phyloP scores from a whole-genome alignment of 2,329 filamentous ascomycete genomes.

The Fulvia fulva region DNA sequence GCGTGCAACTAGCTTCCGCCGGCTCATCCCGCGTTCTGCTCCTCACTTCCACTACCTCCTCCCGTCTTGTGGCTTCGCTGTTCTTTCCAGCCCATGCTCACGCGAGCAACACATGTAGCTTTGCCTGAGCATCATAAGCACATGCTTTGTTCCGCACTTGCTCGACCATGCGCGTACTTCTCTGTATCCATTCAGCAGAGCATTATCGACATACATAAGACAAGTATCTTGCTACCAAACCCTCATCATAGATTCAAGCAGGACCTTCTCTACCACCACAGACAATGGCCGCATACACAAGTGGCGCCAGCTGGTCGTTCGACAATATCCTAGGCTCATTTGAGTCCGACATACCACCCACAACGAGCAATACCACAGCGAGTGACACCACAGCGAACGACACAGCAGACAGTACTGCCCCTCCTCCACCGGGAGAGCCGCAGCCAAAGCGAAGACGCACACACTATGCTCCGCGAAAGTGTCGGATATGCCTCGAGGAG shows the following conservation, averaged over 20 bases:
- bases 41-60: background rate
- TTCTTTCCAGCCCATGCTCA: too few species aligned
- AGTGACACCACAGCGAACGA: background rate
- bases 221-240: background rate
- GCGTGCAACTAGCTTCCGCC: background rate
- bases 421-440: constrained; percentile 16
- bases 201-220: background rate
- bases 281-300: constrained; percentile 41
- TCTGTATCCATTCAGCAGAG: background rate
- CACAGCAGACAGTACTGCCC: constrained; percentile 11
- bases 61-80: background rate
- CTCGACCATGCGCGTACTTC: background rate
- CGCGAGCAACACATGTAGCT: too few species aligned
- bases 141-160: background rate
- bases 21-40: background rate
- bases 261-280: background rate
- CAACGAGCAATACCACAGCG: background rate
- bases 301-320: constrained; percentile 45
- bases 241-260: constrained; percentile 4
- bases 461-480: constrained; percentile 69
- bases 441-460: constrained; percentile 31
- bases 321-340: constrained; percentile 40
- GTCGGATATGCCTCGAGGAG: constrained; percentile 83
- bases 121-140: too few species aligned
- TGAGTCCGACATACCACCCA: background rate